Conservation (phyloP, 2,329 filamentous ascomycete species). For the Xylaria multiplex region DNA sequence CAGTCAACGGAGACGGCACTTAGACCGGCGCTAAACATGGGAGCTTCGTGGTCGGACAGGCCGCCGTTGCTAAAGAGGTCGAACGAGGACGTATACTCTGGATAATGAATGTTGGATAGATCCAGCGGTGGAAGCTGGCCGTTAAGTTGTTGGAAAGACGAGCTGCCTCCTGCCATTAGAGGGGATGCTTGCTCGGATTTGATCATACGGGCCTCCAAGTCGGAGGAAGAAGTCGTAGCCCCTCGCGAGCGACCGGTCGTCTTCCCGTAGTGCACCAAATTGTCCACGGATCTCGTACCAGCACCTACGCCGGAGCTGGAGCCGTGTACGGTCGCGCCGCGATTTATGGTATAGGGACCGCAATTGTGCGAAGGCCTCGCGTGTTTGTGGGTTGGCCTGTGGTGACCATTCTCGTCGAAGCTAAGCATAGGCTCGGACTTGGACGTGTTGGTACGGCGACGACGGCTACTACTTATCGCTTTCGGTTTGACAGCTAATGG, state of each 20-base stretch:
- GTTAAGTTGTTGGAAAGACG: conserved; percentile 63
- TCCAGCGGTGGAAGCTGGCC: conserved; percentile 67
- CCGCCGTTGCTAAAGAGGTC: conserved; percentile 60
- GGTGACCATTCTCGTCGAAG: conserved; percentile 72
- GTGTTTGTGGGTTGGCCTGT: conserved; percentile 70
- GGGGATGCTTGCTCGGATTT: conserved; percentile 72
- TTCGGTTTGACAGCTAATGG: conserved; percentile 54
- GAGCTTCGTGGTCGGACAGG: conserved; percentile 63
- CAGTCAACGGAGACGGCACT: conserved; percentile 66
- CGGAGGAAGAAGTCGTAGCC: conserved; percentile 50
- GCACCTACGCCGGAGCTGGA: conserved; percentile 57
- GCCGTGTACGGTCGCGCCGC: conserved; percentile 55
- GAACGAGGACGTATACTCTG: conserved; percentile 60
- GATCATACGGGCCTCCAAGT: conserved; percentile 62
- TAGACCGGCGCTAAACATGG: conserved; percentile 70
- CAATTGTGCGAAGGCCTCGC: conserved; percentile 69
- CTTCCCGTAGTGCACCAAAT: conserved; percentile 54
- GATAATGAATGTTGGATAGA: conserved; percentile 64
- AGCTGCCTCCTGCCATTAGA: conserved; percentile 58
- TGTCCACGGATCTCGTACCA: conserved; percentile 59
- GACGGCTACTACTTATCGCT: conserved; percentile 52
- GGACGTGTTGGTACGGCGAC: conserved; percentile 69
- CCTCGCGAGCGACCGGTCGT: conserved; percentile 51
- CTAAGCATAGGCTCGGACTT: conserved; percentile 69
- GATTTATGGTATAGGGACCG: conserved; percentile 69